Conservation (phyloP, 2,329 filamentous ascomycete species). For the Bipolaris cookei region DNA sequence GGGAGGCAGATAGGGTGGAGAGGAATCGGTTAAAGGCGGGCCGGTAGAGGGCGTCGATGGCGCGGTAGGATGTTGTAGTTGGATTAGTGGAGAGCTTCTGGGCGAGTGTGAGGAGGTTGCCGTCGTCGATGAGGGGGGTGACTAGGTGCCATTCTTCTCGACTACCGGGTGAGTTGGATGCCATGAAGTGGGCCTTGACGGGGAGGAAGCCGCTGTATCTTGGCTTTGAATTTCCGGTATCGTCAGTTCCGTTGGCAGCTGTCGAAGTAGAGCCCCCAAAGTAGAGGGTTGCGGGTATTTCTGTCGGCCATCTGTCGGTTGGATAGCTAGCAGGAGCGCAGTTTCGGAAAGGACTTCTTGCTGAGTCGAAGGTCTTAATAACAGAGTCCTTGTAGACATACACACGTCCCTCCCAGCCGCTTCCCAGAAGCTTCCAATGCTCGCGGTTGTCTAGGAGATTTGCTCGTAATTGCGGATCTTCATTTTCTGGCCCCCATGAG, state of each 20-base stretch:
- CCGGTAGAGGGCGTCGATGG: conserved; percentile 38
- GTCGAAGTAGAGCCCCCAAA: conserved; percentile 20
- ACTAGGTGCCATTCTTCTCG: conserved; percentile 30
- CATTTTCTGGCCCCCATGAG: conserved; percentile 11
- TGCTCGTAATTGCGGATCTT: conserved; percentile 20
- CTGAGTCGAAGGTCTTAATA: conserved; percentile 38
- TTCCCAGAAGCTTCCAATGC: conserved; percentile 28
- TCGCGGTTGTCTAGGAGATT: conserved; percentile 28
- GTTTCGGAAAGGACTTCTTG: conserved; percentile 35
- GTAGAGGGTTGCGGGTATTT: conserved; percentile 34
- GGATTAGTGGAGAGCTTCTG: conserved; percentile 1
- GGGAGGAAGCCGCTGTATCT: conserved; percentile 23
- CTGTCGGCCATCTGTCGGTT: conserved; percentile 31
- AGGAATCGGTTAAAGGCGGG: conserved; percentile 39
- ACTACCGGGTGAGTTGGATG: conserved; percentile 13
- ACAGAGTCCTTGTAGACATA: conserved; percentile 29
- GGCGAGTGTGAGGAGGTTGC: conserved; percentile 21
- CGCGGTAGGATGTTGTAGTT: conserved; percentile 6
- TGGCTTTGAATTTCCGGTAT: not conserved
- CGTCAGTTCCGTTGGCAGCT: not conserved
- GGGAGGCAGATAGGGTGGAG: conserved; percentile 29
- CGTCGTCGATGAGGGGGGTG: conserved; percentile 24
- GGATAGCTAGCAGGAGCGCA: conserved; percentile 21
- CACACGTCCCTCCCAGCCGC: conserved; percentile 35
- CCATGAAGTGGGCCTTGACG: conserved; percentile 25